Evolutionary conservation across 169 alveolate species (phyloP).

Genomic region (Eimeria tenella): DNA sequence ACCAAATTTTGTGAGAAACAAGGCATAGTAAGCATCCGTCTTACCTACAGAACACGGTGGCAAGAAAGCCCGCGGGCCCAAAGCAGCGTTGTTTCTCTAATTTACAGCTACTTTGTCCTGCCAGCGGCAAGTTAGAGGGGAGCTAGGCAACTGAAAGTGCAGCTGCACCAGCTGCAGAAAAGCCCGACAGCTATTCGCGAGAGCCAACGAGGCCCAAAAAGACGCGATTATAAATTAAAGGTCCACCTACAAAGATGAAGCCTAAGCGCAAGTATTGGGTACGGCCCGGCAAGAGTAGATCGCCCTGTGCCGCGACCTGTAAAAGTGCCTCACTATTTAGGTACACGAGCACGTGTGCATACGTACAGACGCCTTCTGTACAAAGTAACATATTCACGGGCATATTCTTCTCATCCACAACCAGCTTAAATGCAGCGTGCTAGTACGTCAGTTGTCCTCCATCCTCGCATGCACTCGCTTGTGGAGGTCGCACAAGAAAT

Average conservation of each 20-base stretch:
- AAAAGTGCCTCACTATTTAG: background rate
- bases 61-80: no score
- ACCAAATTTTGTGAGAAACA: no score
- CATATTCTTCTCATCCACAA: background rate
- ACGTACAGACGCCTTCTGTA: background rate
- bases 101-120: background rate
- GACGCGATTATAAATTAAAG: background rate
- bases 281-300: background rate
- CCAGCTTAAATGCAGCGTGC: background rate
- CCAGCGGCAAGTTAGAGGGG: background rate
- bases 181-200: background rate
- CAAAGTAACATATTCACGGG: background rate
- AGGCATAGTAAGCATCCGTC: no score
- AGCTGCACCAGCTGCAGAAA: background rate
- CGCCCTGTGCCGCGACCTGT: background rate
- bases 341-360: background rate
- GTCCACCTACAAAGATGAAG: background rate
- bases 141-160: background rate
- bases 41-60: no score
- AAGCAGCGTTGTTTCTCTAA: no score
- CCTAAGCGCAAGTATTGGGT: constrained; percentile 13
- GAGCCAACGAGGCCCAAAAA: background rate
- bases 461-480: constrained; percentile 75
- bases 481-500: constrained; percentile 76
- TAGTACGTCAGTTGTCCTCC: constrained; percentile 39